Evolutionary conservation across 495 filamentous ascomycete genomes (phyloP).

Genomic region (Recurvomyces mirabilis): DNA sequence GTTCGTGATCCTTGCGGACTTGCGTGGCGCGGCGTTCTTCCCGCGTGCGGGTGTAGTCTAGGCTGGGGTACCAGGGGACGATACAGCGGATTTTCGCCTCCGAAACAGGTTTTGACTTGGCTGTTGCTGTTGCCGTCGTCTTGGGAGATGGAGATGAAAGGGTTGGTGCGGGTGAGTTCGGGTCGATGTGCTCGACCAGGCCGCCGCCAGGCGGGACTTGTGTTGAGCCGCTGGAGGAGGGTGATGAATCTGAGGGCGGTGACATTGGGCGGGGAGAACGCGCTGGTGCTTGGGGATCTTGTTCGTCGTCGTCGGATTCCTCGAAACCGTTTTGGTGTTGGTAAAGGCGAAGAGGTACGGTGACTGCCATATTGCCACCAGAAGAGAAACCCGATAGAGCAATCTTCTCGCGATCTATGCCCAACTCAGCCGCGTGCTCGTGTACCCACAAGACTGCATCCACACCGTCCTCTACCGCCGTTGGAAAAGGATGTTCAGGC

Average conservation of each 20-base stretch:
- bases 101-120: constrained; percentile 1
- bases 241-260: not conserved
- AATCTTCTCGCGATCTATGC: constrained; percentile 50
- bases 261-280: not conserved
- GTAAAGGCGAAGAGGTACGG: constrained; percentile 59
- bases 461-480: constrained; percentile 36
- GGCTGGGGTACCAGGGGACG: constrained; percentile 73
- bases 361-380: constrained; percentile 77
- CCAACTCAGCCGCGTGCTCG: constrained; percentile 33
- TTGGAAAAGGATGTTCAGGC: constrained; percentile 35
- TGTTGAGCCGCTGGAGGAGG: constrained; percentile 9
- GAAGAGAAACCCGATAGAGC: constrained; percentile 77
- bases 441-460: constrained; percentile 34
- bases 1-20: constrained; percentile 54
- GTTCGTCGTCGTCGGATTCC: constrained; percentile 9
- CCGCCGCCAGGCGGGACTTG: constrained; percentile 3
- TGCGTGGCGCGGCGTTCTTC: constrained; percentile 58
- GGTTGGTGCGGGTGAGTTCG: not conserved
- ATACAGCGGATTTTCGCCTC: constrained; percentile 41
- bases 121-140: not conserved
- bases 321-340: constrained; percentile 28
- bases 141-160: not conserved
- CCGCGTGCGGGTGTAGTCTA: constrained; percentile 69
- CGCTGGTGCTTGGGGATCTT: not conserved
- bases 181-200: not conserved